Evolutionary conservation across 2,329 filamentous ascomycete species (phyloP).

Genomic region (Lachnellula cervina): DNA sequence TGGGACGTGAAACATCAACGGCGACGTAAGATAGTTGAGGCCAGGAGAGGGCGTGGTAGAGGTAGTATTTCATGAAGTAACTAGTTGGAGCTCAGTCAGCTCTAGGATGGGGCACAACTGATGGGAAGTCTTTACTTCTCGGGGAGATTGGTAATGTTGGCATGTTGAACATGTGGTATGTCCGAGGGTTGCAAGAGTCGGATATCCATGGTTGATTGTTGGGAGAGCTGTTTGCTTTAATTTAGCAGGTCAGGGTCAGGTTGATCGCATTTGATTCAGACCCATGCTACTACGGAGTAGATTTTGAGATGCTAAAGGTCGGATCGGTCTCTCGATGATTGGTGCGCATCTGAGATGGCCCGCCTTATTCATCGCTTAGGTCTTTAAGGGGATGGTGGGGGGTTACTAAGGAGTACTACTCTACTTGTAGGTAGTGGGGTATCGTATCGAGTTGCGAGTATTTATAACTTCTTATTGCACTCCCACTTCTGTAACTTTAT

Average conservation of each 20-base stretch:
- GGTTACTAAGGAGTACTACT: too few species aligned
- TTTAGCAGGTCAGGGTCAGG: constrained; percentile 9
- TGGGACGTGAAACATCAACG: constrained; percentile 80
- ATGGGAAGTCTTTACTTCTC: constrained; percentile 56
- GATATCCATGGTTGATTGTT: constrained; percentile 73
- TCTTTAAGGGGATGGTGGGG: constrained; percentile 11
- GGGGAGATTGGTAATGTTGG: constrained; percentile 97
- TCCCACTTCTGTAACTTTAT: neutral
- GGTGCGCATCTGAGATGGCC: constrained; percentile 6
- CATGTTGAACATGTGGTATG: constrained; percentile 90
- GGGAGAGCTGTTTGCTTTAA: neutral
- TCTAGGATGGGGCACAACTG: neutral
- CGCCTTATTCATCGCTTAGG: neutral
- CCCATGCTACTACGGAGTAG: neutral
- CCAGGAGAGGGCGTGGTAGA: constrained; percentile 98
- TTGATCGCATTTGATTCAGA: neutral
- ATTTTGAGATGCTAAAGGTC: neutral
- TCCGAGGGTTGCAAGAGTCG: constrained; percentile 77
- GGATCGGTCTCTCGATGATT: neutral
- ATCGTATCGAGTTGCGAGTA: neutral
- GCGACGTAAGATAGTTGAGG: constrained; percentile 95
- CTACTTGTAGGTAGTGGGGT: too few species aligned
- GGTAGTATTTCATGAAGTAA: constrained; percentile 99
- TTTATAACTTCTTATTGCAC: neutral
- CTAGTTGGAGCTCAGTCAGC: constrained; percentile 13